Base-by-base conservation (phyloP, 129 eudicot species). In the sunflower (Helianthus annuus) region DNA sequence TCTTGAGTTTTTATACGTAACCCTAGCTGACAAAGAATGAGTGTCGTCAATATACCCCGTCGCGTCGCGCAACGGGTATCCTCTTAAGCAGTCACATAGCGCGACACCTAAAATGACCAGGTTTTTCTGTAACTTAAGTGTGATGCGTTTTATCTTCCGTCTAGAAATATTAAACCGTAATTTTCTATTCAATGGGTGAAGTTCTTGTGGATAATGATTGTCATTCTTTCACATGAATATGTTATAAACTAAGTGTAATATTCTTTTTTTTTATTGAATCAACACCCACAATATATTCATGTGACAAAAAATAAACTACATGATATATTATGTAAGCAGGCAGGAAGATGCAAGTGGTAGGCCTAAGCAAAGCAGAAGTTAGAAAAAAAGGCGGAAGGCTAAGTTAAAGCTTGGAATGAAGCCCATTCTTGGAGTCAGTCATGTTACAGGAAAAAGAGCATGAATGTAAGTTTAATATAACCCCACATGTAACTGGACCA, bases 391-490 rank as follows among this genome's bases (percentile, higher is more conserved):
- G 13, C 78, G 90, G 16, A 89, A 89, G 76, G 96, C 96, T 40
- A 89, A 86, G 96, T 69, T 86, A 49, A 89, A 89, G 76, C 90
- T 89, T 3, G 96, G 96, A 55, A 89, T 89, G 96, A 89, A 89
- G 79, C 77, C 85, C 36, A 83, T 90, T 77, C 75, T 81, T 22
- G 94, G 86, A 34, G 94, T 90, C 53, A 87, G 89, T 74, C 86
- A 89, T 34, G 89, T 90, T 58, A 87, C 94, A 51, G 78, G 34
- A 87, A 87, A 76, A 90, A 85, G 79, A 90, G 91, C 89, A 90
- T 87, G 73, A 90, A 90, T 75, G 97, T 87, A 1, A 36, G 90
- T 78, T 64, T 58, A 39, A 1, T 19, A 27, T 46, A 6, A 8
- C 8, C 3, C 0, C 72, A n/a, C 34, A 5, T 29, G 29, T 13